Evolutionary conservation across 2,329 filamentous ascomycete species (phyloP).

Genomic region (Microascus cirrosus): DNA sequence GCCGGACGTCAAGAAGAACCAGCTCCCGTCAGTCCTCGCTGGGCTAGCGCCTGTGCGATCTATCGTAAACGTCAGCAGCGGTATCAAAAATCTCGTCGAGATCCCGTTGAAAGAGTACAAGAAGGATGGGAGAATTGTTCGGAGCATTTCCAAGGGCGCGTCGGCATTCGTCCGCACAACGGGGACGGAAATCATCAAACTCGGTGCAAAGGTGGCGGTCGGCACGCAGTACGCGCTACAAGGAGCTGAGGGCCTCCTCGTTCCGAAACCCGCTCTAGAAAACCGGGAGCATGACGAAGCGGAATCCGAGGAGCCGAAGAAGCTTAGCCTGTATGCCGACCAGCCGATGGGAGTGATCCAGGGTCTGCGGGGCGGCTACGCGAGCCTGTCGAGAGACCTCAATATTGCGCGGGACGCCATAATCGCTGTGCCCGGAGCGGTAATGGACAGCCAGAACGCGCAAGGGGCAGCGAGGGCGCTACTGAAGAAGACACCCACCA

Average conservation of each 20-base stretch:
- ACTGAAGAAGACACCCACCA: slow-evolving; percentile 74
- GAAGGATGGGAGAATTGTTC: slow-evolving; percentile 85
- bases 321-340: slow-evolving; percentile 85
- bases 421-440: slow-evolving; percentile 84
- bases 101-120: slow-evolving; percentile 87
- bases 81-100: slow-evolving; percentile 75
- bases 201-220: slow-evolving; percentile 88
- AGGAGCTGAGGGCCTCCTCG: slow-evolving; percentile 72
- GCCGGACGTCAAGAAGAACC: slow-evolving; percentile 81
- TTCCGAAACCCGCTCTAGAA: slow-evolving; percentile 25
- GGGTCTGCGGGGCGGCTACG: slow-evolving; percentile 72
- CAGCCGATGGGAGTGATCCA: slow-evolving; percentile 84
- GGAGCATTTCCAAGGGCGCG: slow-evolving; percentile 85
- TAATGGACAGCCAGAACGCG: slow-evolving; percentile 76
- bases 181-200: slow-evolving; percentile 83
- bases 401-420: slow-evolving; percentile 80
- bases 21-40: slow-evolving; percentile 78
- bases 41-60: slow-evolving; percentile 85
- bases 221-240: slow-evolving; percentile 91
- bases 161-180: slow-evolving; percentile 86
- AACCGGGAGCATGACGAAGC: slow-evolving; percentile 45
- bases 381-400: slow-evolving; percentile 77
- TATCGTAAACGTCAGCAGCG: slow-evolving; percentile 81
- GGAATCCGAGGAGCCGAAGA: slow-evolving; percentile 58
- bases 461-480: slow-evolving; percentile 71